Conservation (phyloP, 306 rosid species). For the Morella rubra region DNA sequence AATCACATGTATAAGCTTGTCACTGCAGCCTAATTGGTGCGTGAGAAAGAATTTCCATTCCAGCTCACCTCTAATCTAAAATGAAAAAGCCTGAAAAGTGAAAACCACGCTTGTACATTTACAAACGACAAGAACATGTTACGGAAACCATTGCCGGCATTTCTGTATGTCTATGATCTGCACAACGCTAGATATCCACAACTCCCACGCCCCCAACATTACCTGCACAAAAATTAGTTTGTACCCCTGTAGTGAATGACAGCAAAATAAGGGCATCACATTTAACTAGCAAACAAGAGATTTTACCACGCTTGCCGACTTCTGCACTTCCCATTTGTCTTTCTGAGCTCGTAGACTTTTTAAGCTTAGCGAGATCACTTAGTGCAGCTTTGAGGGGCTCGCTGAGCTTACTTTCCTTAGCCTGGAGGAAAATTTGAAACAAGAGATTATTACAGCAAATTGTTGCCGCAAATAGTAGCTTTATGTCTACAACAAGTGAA, state of each 20-base stretch:
- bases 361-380: conserved; percentile 59
- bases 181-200: conserved; percentile 10
- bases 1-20: background rate
- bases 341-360: conserved; percentile 15
- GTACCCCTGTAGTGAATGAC: background rate
- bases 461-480: background rate
- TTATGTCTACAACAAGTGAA: background rate
- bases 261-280: conserved; percentile 7
- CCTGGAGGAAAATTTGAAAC: conserved; percentile 41
- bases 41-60: background rate
- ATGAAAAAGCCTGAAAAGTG: background rate
- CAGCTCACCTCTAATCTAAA: background rate
- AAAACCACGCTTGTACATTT: background rate
- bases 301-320: conserved; percentile 34
- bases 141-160: background rate
- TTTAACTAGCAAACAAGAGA: conserved; percentile 8
- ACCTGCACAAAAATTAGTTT: conserved; percentile 24
- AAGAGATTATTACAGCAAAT: conserved; percentile 2
- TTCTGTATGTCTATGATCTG: conserved; percentile 8
- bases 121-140: background rate
- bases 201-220: background rate
- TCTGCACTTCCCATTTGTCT: conserved; percentile 5
- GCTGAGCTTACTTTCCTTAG: conserved; percentile 39
- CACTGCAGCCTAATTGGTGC: background rate
- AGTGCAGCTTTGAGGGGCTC: conserved; percentile 49